Evolutionary conservation across 2,329 filamentous ascomycete genomes (phyloP), one percentile per base, ranked within the genome.

Genomic region (Paecilomyces fulvus): DNA sequence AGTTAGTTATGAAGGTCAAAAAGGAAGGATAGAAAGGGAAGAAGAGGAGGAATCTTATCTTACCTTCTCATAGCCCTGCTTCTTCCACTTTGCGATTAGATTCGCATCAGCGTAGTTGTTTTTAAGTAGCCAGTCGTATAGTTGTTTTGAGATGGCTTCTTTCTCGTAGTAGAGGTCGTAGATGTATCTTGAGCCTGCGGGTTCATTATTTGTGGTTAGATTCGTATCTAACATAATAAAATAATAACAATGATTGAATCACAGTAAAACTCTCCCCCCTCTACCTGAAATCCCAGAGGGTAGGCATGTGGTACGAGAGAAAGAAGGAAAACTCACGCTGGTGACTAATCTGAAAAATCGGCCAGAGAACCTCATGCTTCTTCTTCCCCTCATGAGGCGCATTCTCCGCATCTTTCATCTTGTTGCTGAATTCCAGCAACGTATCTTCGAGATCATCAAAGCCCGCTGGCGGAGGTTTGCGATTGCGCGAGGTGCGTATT

Each of bases 31-130:
- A 48, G 28, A 56, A 28, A 52, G 9, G 37, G 43, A 20, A 30
- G 30, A n/a, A 52, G 54, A 30, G 30, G 17, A 52, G 54, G 53
- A 58, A 17, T 72, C 80, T 53, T 72, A 17, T 72, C 80, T 53
- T 72, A 90, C 89, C 85, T 97, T 96, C 75, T 99, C 94, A 68
- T 99, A 99, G 14, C 94, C 94, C 68, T 95, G 89, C 79, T 99
- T 99, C 84, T 99, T 99, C 94, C 94, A 99, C 78, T 99, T 99
- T 12, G 94, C 94, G 69, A 99, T 97, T 69, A 99, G 78, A 78
- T 92, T 94, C 50, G 89, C 85, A 75, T 99, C 94, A 4, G 92
- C 94, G 71, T 99, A 97, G 52, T 87, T 86, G 70, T 99, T 96
- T 82, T 99, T 99, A 58, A 99, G 78, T 61, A 97, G 78, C 87